Percentiles rank a stretch among this genome's conserved stretches.
phyloP scores from a whole-genome alignment of 2,329 filamentous ascomycete genomes.

The Trichoderma sp. region DNA sequence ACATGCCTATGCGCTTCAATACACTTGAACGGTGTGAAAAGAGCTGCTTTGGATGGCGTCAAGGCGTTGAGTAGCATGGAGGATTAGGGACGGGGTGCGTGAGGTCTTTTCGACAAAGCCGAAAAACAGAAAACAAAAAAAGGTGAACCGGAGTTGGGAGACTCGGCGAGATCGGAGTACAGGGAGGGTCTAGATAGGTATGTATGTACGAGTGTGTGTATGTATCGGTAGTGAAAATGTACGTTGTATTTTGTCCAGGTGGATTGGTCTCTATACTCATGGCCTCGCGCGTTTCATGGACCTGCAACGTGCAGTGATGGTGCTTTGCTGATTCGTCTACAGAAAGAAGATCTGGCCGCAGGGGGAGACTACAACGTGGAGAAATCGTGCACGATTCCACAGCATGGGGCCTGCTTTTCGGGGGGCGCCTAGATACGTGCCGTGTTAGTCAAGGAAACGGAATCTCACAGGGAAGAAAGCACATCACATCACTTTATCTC shows the following conservation, averaged over 20 bases:
- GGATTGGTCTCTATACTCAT: neutral
- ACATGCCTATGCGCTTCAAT: neutral
- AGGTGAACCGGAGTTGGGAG: constrained; percentile 1
- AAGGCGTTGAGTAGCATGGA: constrained; percentile 22
- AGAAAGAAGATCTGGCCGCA: neutral
- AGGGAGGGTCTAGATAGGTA: constrained; percentile 6
- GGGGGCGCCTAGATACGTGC: neutral
- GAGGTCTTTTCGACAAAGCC: neutral
- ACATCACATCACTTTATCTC: constrained; percentile 17
- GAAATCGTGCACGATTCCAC: neutral
- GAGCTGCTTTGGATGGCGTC: constrained; percentile 21
- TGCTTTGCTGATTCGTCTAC: constrained; percentile 5
- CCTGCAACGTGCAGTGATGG: neutral
- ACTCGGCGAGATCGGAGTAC: constrained; percentile 4
- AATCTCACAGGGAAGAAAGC: neutral
- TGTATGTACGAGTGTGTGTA: constrained; percentile 20
- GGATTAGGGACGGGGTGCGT: neutral
- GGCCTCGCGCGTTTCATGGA: neutral
- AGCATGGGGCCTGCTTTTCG: neutral
- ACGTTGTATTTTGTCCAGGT: constrained; percentile 14
- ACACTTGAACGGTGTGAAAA: neutral
- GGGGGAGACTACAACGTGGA: neutral
- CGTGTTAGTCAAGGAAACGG: neutral
- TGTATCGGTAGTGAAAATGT: constrained; percentile 19
- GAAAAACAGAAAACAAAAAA: neutral